A percentile compares a stretch with the other conserved stretches of the same genome.
phyloP scores from a whole-genome alignment of 2,329 filamentous ascomycete genomes.

The Arthrobotrys iridis region DNA sequence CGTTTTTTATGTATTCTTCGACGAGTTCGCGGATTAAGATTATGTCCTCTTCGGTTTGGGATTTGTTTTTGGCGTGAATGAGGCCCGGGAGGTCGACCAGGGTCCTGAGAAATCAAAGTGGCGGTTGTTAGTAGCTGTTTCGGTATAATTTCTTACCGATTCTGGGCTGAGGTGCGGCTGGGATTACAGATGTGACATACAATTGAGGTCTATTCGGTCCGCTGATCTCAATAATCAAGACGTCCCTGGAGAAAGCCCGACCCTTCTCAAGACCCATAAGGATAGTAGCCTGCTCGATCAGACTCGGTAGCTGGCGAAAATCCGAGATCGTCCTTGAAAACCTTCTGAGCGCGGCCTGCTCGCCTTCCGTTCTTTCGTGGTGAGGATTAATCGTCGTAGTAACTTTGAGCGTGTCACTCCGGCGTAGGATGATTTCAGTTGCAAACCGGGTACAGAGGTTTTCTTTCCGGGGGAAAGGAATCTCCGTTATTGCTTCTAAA shows the following conservation, averaged over 20 bases:
- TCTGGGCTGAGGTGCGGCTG: background rate
- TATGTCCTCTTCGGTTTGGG: slow-evolving; percentile 64
- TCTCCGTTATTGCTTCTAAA: slow-evolving; percentile 71
- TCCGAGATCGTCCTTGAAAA: slow-evolving; percentile 61
- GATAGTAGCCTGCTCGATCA: slow-evolving; percentile 67
- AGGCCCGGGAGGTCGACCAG: slow-evolving; percentile 70
- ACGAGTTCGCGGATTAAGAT: slow-evolving; percentile 65
- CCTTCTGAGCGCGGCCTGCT: slow-evolving; percentile 59
- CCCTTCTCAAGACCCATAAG: slow-evolving; percentile 65
- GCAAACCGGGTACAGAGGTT: slow-evolving; percentile 71
- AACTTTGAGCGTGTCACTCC: slow-evolving; percentile 60
- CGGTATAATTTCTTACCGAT: background rate
- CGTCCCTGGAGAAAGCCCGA: slow-evolving; percentile 63
- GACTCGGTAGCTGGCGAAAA: slow-evolving; percentile 63
- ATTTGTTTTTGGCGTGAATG: slow-evolving; percentile 65
- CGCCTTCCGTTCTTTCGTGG: slow-evolving; percentile 55
- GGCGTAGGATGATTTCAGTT: slow-evolving; percentile 69
- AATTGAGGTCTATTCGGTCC: slow-evolving; percentile 64
- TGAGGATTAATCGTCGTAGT: slow-evolving; percentile 63
- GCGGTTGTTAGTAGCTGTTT: background rate
- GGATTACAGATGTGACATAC: background rate
- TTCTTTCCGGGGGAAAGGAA: slow-evolving; percentile 69
- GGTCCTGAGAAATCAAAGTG: slow-evolving; percentile 60
- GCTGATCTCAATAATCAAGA: slow-evolving; percentile 65
- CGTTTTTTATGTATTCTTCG: slow-evolving; percentile 68